phyloP scores from a whole-genome alignment of 495 filamentous ascomycete species.

The Pyronema domesticum region DNA sequence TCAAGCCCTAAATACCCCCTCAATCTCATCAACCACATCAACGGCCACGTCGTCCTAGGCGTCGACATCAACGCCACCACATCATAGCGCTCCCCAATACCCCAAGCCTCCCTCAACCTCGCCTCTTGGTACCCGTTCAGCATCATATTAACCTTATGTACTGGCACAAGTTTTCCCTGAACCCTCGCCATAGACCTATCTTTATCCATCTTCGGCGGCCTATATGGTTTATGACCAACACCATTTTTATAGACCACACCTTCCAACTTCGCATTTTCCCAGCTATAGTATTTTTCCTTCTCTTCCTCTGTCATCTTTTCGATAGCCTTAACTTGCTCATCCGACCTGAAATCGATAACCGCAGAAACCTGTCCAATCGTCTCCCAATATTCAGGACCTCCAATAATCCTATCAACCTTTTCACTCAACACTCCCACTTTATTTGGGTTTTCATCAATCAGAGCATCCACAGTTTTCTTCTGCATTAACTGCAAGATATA shows the following conservation, averaged over 20 bases:
- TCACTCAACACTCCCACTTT: slow-evolving; percentile 20
- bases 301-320: neutral
- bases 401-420: neutral
- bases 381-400: neutral
- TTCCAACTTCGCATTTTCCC: neutral
- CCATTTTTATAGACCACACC: neutral
- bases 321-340: neutral
- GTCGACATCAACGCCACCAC: slow-evolving; percentile 14
- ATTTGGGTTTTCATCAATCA: slow-evolving; percentile 33
- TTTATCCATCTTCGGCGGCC: neutral
- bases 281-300: too few species aligned
- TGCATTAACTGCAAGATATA: slow-evolving; percentile 11
- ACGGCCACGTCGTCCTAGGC: slow-evolving; percentile 4
- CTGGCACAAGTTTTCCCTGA: slow-evolving; percentile 11
- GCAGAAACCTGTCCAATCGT: neutral
- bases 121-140: slow-evolving; percentile 13
- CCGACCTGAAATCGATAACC: neutral
- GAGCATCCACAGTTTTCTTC: slow-evolving; percentile 23
- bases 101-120: slow-evolving; percentile 9
- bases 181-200: slow-evolving; percentile 7
- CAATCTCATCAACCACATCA: slow-evolving; percentile 20
- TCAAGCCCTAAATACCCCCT: slow-evolving; percentile 19
- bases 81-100: slow-evolving; percentile 7
- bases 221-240: neutral
- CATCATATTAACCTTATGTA: slow-evolving; percentile 18